Percentiles rank a stretch among this genome's conserved stretches.
phyloP scores from a whole-genome alignment of 495 filamentous ascomycete species.

The Endocarpon pusillum region DNA sequence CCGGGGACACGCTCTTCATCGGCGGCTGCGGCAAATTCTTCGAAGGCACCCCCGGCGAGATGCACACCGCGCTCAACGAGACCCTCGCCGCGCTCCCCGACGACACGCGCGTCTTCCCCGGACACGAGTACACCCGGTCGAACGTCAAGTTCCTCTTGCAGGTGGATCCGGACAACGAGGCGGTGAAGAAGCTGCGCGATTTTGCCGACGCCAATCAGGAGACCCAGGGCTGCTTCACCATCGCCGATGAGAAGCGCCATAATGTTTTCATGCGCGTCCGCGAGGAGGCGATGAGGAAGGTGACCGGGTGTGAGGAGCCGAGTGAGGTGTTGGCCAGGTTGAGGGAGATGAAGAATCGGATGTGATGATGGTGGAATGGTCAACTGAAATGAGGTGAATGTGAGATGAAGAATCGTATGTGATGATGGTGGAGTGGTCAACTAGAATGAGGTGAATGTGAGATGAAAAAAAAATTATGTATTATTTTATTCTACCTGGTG shows the following conservation, averaged over 20 bases:
- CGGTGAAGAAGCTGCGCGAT: conserved; percentile 53
- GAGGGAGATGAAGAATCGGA: conserved; percentile 82
- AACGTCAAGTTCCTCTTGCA: conserved; percentile 76
- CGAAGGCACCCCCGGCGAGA: conserved; percentile 76
- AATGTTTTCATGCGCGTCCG: conserved; percentile 94
- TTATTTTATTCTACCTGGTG: too few species aligned
- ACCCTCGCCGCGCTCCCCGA: conserved; percentile 67
- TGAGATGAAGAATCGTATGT: conserved; percentile 79
- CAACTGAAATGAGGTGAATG: conserved; percentile 19
- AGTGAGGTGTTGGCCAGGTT: conserved; percentile 75
- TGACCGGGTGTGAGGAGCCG: conserved; percentile 64
- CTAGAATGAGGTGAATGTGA: conserved; percentile 38
- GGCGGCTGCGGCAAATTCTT: conserved; percentile 96
- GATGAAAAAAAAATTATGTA: too few species aligned
- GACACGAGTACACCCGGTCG: conserved; percentile 91
- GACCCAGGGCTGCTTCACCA: conserved; percentile 92
- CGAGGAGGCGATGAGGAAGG: conserved; percentile 75
- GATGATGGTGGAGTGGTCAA: conserved; percentile 4
- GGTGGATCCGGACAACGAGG: conserved; percentile 36
- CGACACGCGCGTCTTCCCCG: conserved; percentile 89
- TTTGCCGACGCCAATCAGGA: conserved; percentile 68
- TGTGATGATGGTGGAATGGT: conserved; percentile 13
- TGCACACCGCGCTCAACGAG: conserved; percentile 84
- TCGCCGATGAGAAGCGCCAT: conserved; percentile 95
- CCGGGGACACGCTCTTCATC: conserved; percentile 90